phyloP scores from a whole-genome alignment of 1,139 yeast genomes.

The Sugiyamaella sp. region DNA sequence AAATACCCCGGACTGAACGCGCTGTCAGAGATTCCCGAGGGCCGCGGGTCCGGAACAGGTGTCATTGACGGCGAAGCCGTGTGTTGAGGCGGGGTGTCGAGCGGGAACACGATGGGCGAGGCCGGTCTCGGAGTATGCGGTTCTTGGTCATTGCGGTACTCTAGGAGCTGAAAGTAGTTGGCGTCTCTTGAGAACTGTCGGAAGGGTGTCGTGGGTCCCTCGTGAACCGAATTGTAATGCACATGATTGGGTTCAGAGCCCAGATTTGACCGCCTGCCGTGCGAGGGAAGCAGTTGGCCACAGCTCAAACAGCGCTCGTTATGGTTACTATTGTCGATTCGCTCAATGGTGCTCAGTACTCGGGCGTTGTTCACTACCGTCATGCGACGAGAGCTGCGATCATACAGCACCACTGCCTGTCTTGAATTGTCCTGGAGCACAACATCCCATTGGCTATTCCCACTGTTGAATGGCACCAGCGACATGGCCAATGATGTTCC shows the following conservation, averaged over 20 bases:
- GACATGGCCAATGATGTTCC: slow-evolving; percentile 33
- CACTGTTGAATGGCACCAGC: slow-evolving; percentile 35
- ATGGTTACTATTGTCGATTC: slow-evolving; percentile 6
- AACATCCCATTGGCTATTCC: slow-evolving; percentile 36
- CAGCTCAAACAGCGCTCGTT: slow-evolving; percentile 33
- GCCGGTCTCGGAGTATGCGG: slow-evolving; percentile 1
- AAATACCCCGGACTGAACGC: slow-evolving; percentile 26
- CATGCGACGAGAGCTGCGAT: slow-evolving; percentile 36
- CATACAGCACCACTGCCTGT: slow-evolving; percentile 41
- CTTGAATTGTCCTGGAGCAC: slow-evolving; percentile 31
- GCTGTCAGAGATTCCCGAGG: slow-evolving; percentile 23
- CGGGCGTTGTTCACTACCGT: slow-evolving; percentile 37
- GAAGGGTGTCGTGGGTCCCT: neutral
- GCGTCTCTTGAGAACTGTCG: slow-evolving; percentile 27
- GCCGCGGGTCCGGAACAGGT: slow-evolving; percentile 3
- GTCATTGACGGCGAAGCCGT: slow-evolving; percentile 8
- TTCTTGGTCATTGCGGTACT: slow-evolving; percentile 16
- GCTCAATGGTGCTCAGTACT: slow-evolving; percentile 18
- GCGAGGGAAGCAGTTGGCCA: slow-evolving; percentile 30
- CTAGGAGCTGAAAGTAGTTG: slow-evolving; percentile 39
- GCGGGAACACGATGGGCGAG: slow-evolving; percentile 8
- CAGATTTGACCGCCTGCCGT: slow-evolving; percentile 19
- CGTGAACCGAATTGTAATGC: neutral
- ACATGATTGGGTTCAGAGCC: neutral
- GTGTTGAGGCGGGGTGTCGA: neutral